Evolutionary conservation across 2,329 filamentous ascomycete genomes (phyloP).

Genomic region (Microdochium trichocladiopsis): DNA sequence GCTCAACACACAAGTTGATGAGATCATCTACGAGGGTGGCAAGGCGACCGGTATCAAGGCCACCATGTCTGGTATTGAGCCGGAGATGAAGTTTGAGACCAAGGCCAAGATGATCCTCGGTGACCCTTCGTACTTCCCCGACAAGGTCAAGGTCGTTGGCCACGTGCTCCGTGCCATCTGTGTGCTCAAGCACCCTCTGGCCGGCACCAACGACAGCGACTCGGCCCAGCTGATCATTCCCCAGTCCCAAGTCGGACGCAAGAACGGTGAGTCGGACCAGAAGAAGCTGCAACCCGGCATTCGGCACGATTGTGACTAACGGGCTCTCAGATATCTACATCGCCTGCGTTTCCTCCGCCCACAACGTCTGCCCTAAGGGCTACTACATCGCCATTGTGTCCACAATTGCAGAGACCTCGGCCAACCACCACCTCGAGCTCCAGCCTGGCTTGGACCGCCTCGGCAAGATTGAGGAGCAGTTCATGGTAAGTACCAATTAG

Average conservation of each 20-base stretch:
- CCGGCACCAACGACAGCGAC: conserved; percentile 82
- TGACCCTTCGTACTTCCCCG: conserved; percentile 93
- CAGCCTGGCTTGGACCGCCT: conserved; percentile 87
- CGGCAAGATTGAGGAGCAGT: conserved; percentile 92
- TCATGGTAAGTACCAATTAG: conserved; percentile 58
- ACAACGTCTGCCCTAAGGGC: conserved; percentile 97
- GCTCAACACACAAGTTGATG: conserved; percentile 92
- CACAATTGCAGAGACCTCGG: conserved; percentile 84
- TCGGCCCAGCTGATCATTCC: conserved; percentile 95
- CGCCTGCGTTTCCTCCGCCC: conserved; percentile 87
- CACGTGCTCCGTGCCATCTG: conserved; percentile 96
- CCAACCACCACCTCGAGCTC: conserved; percentile 94
- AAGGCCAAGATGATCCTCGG: conserved; percentile 94
- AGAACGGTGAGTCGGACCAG: conserved; percentile 86
- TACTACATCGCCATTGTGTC: conserved; percentile 99
- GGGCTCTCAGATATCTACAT: conserved; percentile 82
- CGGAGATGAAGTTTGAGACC: conserved; percentile 89
- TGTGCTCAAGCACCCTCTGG: conserved; percentile 90
- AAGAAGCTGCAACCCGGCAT: neutral
- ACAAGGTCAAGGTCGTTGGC: conserved; percentile 79
- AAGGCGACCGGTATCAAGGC: conserved; percentile 96
- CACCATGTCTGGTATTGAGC: conserved; percentile 82
- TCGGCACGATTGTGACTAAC: conserved; percentile 4
- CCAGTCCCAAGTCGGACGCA: conserved; percentile 92
- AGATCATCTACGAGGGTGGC: conserved; percentile 74